Conservation (phyloP, 805 yeast species). For the Kodamaea sagamina region DNA sequence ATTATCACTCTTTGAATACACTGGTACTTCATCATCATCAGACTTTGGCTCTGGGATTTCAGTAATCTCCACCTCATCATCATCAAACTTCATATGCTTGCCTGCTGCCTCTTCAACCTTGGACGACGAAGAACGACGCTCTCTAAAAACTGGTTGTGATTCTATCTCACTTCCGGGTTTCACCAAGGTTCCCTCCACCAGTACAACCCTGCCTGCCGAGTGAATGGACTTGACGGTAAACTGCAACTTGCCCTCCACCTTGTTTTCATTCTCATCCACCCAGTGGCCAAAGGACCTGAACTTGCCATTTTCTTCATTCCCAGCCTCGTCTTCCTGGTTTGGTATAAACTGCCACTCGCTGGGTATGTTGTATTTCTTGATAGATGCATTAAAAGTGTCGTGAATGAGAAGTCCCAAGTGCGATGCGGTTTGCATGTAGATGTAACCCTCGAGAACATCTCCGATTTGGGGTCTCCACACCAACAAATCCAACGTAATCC, state of each 20-base stretch:
- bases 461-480: conserved; percentile 93
- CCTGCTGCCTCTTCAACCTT: conserved; percentile 11
- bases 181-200: conserved; percentile 84
- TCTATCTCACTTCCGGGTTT: conserved; percentile 58
- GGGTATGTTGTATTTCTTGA: conserved; percentile 86
- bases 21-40: conserved; percentile 21
- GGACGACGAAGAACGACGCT: conserved; percentile 31
- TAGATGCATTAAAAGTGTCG: conserved; percentile 93
- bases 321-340: conserved; percentile 64
- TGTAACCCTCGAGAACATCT: conserved; percentile 81
- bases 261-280: conserved; percentile 73
- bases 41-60: conserved; percentile 18
- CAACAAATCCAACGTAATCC: conserved; percentile 81
- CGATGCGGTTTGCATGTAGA: conserved; percentile 90
- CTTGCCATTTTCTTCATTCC: conserved; percentile 24
- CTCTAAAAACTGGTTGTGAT: conserved; percentile 54
- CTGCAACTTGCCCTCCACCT: conserved; percentile 78
- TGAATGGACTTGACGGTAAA: conserved; percentile 74
- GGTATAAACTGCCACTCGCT: conserved; percentile 81
- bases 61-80: conserved; percentile 19
- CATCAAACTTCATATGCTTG: conserved; percentile 47
- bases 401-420: conserved; percentile 89
- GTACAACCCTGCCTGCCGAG: conserved; percentile 77
- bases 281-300: conserved; percentile 78
- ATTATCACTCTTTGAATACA: conserved; percentile 23